Conservation (phyloP, 2,329 filamentous ascomycete genomes). For the Karstenula rhodostoma region DNA sequence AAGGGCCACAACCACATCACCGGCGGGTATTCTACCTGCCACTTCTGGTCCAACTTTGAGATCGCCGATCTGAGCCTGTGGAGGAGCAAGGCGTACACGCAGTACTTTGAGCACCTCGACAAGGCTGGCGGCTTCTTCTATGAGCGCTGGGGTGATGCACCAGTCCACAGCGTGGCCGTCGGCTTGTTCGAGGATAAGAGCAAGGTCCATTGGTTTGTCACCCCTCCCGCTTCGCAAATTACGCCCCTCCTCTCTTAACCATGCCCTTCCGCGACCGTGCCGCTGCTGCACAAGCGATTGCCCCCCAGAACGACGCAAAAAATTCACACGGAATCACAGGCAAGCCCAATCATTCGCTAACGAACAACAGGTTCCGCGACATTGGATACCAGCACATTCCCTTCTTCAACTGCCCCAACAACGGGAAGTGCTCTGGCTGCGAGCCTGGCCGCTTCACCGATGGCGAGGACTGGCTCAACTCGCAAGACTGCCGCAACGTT, state of each 20-base stretch:
- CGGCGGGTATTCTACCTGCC: slow-evolving; percentile 95
- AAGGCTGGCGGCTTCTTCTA: slow-evolving; percentile 97
- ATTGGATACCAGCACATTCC: slow-evolving; percentile 99
- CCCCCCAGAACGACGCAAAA: no score
- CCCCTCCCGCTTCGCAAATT: not conserved
- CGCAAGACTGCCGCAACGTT: slow-evolving; percentile 92
- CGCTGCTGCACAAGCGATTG: no score
- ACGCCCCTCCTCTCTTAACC: no score
- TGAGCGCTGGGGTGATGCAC: slow-evolving; percentile 97
- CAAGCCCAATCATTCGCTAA: slow-evolving; percentile 5
- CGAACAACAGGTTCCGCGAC: slow-evolving; percentile 87
- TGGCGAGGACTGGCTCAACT: slow-evolving; percentile 82
- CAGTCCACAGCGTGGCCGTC: slow-evolving; percentile 92
- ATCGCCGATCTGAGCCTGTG: slow-evolving; percentile 94
- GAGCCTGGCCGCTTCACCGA: slow-evolving; percentile 88
- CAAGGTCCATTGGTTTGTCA: slow-evolving; percentile 87
- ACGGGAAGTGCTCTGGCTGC: slow-evolving; percentile 89
- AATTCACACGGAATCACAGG: not conserved
- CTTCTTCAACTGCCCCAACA: slow-evolving; percentile 99
- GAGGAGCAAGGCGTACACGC: slow-evolving; percentile 87
- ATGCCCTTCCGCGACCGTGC: not conserved
- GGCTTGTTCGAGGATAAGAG: slow-evolving; percentile 90
- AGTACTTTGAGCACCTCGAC: slow-evolving; percentile 96
- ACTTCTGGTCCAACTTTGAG: slow-evolving; percentile 99
- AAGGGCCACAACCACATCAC: slow-evolving; percentile 82